Evolutionary conservation across 768 basidiomycete species (phyloP).

Genomic region (Lactifluus rugatus): DNA sequence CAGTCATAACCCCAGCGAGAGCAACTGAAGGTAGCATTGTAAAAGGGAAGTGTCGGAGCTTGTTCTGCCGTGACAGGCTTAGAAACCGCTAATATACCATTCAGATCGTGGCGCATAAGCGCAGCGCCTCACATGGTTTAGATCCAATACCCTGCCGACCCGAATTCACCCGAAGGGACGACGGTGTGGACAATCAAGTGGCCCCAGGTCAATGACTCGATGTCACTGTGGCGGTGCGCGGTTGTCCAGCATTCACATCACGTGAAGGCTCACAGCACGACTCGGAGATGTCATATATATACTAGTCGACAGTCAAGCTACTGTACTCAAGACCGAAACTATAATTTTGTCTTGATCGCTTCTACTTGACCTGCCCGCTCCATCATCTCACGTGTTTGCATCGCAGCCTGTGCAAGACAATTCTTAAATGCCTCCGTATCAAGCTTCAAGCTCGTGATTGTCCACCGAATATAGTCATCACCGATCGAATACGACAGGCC

Average conservation of each 20-base stretch:
- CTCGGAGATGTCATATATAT: too few species aligned
- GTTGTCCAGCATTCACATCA: neutral
- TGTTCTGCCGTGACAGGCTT: neutral
- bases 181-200: too few species aligned
- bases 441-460: constrained; percentile 65
- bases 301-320: too few species aligned
- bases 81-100: neutral
- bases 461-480: constrained; percentile 79
- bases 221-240: too few species aligned
- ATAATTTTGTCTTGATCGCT: constrained; percentile 1
- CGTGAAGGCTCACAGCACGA: too few species aligned
- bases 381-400: constrained; percentile 67
- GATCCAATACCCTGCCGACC: too few species aligned
- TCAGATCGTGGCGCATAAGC: neutral
- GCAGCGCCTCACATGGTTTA: neutral
- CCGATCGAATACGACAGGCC: constrained; percentile 88
- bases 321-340: neutral
- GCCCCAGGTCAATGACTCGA: too few species aligned
- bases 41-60: neutral
- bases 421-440: constrained; percentile 48
- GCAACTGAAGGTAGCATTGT: neutral
- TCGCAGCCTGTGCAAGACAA: constrained; percentile 72
- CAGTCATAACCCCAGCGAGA: neutral
- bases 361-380: constrained; percentile 37
- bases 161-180: neutral